Evolutionary conservation across 345 rosid species (phyloP).

Genomic region (Abelmoschus esculentus): DNA sequence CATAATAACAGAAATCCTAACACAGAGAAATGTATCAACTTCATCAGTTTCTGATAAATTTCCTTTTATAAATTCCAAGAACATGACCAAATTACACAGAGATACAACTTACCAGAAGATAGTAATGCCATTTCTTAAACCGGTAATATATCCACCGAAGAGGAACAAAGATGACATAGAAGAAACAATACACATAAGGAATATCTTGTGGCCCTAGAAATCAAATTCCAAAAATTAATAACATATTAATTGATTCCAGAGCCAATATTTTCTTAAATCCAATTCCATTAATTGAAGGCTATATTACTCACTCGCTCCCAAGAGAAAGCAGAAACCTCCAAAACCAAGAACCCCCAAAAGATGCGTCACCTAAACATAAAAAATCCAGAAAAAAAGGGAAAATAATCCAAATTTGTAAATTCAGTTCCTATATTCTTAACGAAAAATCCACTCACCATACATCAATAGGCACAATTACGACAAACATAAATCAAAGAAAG

Average conservation of each 20-base stretch:
- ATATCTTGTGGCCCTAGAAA: slow-evolving; percentile 79
- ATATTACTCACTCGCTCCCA: slow-evolving; percentile 77
- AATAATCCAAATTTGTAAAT: not conserved
- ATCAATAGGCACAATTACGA: not conserved
- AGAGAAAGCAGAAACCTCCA: slow-evolving; percentile 82
- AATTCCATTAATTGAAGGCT: slow-evolving; percentile 11
- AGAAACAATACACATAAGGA: slow-evolving; percentile 78
- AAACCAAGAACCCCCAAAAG: slow-evolving; percentile 84
- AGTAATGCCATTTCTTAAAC: slow-evolving; percentile 95
- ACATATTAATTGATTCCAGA: slow-evolving; percentile 8
- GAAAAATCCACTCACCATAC: too few species aligned
- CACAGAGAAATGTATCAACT: not conserved
- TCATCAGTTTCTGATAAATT: not conserved
- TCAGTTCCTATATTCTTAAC: not conserved
- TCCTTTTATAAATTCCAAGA: not conserved
- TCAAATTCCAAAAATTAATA: not conserved
- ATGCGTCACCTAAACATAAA: slow-evolving; percentile 63
- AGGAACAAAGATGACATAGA: slow-evolving; percentile 80
- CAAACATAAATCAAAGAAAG: not conserved
- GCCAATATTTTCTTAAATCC: not conserved
- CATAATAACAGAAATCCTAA: slow-evolving; percentile 95
- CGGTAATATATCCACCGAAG: slow-evolving; percentile 96
- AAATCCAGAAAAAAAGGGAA: not conserved
- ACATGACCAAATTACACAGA: not conserved
- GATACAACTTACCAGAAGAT: slow-evolving; percentile 66